phyloP scores from a whole-genome alignment of 305 asterid species.

The Galium porrigens region DNA sequence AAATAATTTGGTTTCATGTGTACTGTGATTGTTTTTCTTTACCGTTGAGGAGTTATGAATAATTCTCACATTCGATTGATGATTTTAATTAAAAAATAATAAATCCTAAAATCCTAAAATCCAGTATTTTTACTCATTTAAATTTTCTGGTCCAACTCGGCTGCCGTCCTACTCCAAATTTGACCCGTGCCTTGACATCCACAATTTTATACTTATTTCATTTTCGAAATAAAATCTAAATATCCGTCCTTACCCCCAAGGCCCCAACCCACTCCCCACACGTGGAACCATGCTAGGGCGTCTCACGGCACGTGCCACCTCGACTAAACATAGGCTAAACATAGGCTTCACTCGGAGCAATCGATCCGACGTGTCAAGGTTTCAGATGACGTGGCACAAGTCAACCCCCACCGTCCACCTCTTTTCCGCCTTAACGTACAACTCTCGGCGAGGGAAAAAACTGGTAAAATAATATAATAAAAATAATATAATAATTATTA shows the following conservation, averaged over 20 bases:
- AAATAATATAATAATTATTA: background rate
- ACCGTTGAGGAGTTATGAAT: no score
- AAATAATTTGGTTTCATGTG: no score
- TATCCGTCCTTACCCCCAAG: background rate
- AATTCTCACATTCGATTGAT: no score
- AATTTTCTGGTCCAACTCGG: background rate
- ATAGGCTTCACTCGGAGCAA: background rate
- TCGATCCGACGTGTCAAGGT: conserved; percentile 12
- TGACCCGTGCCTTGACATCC: background rate
- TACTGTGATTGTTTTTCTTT: no score
- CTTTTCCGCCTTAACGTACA: background rate
- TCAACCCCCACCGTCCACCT: conserved; percentile 1
- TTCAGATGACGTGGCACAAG: conserved; percentile 7
- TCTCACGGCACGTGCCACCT: conserved; percentile 7
- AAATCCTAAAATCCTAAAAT: background rate
- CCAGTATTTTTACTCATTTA: no score
- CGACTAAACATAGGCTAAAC: no score
- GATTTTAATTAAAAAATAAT: no score
- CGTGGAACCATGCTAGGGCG: conserved; percentile 1
- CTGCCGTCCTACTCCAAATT: background rate
- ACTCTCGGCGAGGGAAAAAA: background rate
- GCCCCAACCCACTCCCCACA: background rate
- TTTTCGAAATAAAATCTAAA: background rate
- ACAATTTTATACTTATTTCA: background rate
- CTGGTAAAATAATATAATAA: background rate